Evolutionary conservation across 176 grass and related monocot species (phyloP).

Genomic region (Musa schizocarpa): DNA sequence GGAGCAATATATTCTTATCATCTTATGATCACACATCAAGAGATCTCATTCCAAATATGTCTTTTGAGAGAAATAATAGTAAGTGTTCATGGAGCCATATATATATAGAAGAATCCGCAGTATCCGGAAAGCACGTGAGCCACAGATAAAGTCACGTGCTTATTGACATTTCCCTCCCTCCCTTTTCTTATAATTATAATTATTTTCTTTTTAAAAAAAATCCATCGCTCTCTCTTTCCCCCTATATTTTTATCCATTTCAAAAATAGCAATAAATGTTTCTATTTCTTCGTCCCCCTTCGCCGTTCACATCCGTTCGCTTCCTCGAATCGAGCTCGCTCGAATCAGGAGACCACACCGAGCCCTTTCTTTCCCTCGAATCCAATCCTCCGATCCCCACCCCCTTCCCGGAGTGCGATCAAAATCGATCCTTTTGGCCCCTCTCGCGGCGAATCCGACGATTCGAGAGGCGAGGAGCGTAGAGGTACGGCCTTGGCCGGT

Average conservation of each 20-base stretch:
- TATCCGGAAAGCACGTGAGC: neutral
- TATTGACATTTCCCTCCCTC: neutral
- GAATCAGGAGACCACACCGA: neutral
- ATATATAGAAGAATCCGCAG: neutral
- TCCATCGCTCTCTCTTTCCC: neutral
- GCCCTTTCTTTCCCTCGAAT: neutral
- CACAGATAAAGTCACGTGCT: no score
- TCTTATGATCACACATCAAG: no score
- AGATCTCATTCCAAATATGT: no score
- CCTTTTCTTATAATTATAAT: neutral
- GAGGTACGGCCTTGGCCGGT: neutral
- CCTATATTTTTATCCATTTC: neutral
- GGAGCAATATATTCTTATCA: no score
- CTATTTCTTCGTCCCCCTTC: neutral
- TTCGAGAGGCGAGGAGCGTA: neutral
- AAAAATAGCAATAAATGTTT: conserved; percentile 6
- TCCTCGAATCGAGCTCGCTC: neutral
- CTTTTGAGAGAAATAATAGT: neutral
- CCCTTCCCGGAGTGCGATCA: neutral
- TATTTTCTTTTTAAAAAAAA: neutral
- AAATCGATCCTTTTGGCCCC: neutral
- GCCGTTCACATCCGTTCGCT: neutral
- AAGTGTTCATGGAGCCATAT: neutral
- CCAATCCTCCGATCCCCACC: neutral
- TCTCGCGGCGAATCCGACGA: neutral